Conservation (phyloP, 805 yeast genomes). For the Candida saitoana region DNA sequence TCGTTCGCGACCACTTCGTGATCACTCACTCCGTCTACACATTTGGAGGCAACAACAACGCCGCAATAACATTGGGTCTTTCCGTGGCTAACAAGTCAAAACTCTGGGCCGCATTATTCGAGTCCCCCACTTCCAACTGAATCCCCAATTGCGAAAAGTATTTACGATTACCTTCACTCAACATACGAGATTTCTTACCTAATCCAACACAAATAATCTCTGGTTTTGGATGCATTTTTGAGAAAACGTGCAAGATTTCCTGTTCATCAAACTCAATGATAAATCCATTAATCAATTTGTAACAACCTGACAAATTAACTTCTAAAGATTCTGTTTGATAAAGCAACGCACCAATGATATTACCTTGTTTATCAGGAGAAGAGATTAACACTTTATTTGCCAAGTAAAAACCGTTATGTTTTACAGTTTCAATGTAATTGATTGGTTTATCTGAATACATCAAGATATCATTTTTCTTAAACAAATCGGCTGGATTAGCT, state of each 20-base stretch:
- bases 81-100: conserved; percentile 78
- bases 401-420: conserved; percentile 56
- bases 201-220: conserved; percentile 70
- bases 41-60: conserved; percentile 67
- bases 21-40: conserved; percentile 35
- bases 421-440: conserved; percentile 41
- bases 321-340: conserved; percentile 60
- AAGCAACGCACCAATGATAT: conserved; percentile 45
- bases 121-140: conserved; percentile 66
- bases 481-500: conserved; percentile 40
- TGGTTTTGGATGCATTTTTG: conserved; percentile 67
- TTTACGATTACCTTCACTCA: conserved; percentile 52
- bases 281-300: conserved; percentile 44
- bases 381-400: conserved; percentile 48
- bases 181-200: conserved; percentile 60
- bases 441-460: conserved; percentile 39
- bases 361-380: conserved; percentile 36
- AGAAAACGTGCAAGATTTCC: conserved; percentile 45
- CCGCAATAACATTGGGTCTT: conserved; percentile 70
- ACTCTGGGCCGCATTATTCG: conserved; percentile 58
- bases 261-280: conserved; percentile 47
- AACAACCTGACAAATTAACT: conserved; percentile 48
- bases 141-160: conserved; percentile 57
- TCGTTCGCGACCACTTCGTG: too few relatives aligned
- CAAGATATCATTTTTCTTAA: conserved; percentile 41